Conservation (phyloP, 352 stramenopile species). For the Phytopythium mirpurense region DNA sequence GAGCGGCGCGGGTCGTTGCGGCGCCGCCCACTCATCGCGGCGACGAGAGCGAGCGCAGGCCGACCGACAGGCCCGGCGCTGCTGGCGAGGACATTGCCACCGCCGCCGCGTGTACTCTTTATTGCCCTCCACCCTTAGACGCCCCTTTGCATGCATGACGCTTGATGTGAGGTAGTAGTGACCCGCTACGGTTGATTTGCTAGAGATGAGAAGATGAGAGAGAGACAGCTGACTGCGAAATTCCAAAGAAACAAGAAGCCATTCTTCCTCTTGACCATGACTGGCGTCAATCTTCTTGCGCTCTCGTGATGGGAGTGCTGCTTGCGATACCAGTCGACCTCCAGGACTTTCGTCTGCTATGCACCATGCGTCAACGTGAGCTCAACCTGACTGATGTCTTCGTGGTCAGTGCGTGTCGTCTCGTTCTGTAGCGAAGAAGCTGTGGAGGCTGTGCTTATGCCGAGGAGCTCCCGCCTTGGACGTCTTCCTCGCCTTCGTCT, state of each 20-base stretch:
- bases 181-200: background rate
- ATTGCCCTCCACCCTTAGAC: constrained; percentile 1
- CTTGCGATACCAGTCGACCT: no score
- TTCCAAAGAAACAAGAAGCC: constrained; percentile 3
- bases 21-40: background rate
- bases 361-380: no score
- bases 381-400: no score
- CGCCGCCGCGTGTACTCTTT: constrained; percentile 4
- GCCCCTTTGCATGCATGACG: background rate
- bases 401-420: no score
- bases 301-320: no score
- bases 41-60: background rate
- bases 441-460: constrained; percentile 19
- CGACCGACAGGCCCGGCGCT: background rate
- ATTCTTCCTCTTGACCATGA: background rate
- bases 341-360: no score
- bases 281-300: no score
- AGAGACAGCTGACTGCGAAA: constrained; percentile 1
- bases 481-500: constrained; percentile 7
- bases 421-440: constrained; percentile 14
- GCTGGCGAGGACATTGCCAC: background rate
- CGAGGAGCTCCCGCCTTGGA: constrained; percentile 11
- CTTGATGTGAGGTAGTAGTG: constrained; percentile 4
- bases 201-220: background rate
- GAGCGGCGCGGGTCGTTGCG: no score